Evolutionary conservation across 2,329 filamentous ascomycete genomes (phyloP).

Genomic region (Raffaelea arxii): DNA sequence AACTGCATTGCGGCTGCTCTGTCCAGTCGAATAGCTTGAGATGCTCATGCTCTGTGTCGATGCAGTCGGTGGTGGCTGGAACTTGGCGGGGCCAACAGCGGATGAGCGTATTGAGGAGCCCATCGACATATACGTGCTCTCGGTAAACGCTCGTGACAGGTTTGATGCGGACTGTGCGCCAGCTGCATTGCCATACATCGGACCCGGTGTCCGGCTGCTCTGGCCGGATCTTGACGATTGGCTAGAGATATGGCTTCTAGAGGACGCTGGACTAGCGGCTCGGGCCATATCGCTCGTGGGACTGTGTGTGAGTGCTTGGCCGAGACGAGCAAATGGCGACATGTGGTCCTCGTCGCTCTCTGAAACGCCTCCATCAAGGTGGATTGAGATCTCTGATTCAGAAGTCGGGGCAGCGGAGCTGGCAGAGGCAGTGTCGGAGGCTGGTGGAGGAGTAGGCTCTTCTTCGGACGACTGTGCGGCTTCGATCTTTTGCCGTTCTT

Average conservation of each 20-base stretch:
- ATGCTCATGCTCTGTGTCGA: constrained; percentile 30
- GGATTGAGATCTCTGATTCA: constrained; percentile 46
- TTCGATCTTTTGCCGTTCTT: constrained; percentile 52
- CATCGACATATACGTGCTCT: constrained; percentile 59
- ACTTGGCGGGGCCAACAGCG: constrained; percentile 13
- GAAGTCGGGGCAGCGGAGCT: constrained; percentile 31
- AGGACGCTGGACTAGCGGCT: constrained; percentile 60
- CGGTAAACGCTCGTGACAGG: constrained; percentile 43
- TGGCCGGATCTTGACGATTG: constrained; percentile 37
- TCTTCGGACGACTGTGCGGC: constrained; percentile 17
- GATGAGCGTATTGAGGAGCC: constrained; percentile 46
- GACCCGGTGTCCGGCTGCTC: constrained; percentile 41
- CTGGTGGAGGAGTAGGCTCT: constrained; percentile 18
- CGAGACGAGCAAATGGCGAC: constrained; percentile 66
- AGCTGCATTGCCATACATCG: constrained; percentile 31
- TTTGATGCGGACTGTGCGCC: constrained; percentile 28
- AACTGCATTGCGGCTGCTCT: constrained; percentile 16
- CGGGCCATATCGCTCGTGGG: constrained; percentile 52
- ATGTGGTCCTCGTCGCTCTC: constrained; percentile 70
- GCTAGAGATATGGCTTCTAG: constrained; percentile 51
- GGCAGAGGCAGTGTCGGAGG: not conserved
- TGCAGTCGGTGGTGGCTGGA: constrained; percentile 14
- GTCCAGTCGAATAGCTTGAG: constrained; percentile 30
- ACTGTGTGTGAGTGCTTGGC: constrained; percentile 55
- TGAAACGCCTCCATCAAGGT: constrained; percentile 49